Base-by-base conservation (phyloP, 1,139 yeast genomes). In the Candida albicans region DNA sequence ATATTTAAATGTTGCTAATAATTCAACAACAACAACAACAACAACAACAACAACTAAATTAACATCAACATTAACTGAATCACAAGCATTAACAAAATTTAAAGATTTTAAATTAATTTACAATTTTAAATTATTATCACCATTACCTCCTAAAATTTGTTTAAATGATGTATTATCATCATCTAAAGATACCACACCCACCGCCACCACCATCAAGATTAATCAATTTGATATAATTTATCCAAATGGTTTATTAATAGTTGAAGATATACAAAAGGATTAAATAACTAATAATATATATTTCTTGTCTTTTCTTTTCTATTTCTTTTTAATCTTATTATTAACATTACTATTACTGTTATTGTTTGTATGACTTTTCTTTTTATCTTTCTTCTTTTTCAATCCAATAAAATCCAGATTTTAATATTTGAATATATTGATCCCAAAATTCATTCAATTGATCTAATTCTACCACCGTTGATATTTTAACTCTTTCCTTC, bases 401-500 rank as follows among this genome's bases (percentile, higher is more conserved):
- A 85, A 59, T 9, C 87, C 81, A 29, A 77, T 64, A 42, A 79
- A 62, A 22, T n/a, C 70, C 89, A 26, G 68, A 59, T 59, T 86
- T 87, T 46, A 87, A 71, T 0, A 77, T 77, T 37, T 78, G 81
- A 1, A 86, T 68, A 60, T 87, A 87, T 34, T 79, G 80, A 33
- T 64, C 62, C 95, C 95, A 87, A 58, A 87, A 87, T 49, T 67
- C 66, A 47, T 82, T 86, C 52, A 87, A 67, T 14, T 75, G 67
- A 4, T 70, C 75, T 0, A 78, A 65, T 35, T 75, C 76, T 26
- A 88, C 88, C 15, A 81, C 77, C 0, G 96, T 87, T 8, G 87
- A 78, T 37, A 80, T 61, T 57, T 84, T 84, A 33, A 61, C 55
- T 18, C 22, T 18, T 18, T 18, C 22, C 5, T 18, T 18, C 5